phyloP scores from a whole-genome alignment of 345 rosid genomes.

The Sonneratia caseolaris region DNA sequence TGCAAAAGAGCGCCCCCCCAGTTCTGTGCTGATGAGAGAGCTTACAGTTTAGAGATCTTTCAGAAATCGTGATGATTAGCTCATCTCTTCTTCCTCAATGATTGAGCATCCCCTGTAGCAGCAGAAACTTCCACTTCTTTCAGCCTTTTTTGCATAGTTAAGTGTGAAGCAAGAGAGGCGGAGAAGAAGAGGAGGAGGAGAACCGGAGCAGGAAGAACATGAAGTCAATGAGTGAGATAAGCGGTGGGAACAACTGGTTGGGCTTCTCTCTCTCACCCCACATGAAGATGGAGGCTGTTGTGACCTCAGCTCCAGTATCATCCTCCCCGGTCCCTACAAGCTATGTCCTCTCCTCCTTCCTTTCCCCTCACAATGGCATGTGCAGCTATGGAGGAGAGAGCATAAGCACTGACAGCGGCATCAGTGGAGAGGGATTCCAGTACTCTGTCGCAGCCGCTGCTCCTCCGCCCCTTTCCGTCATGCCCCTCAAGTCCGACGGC shows the following conservation, averaged over 20 bases:
- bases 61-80: neutral
- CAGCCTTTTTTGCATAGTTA: neutral
- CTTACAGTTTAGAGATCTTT: neutral
- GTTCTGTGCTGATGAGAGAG: constrained; percentile 2
- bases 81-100: neutral
- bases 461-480: constrained; percentile 46
- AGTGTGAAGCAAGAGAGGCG: neutral
- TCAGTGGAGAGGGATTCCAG: constrained; percentile 14
- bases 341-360: constrained; percentile 9
- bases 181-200: neutral
- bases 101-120: neutral
- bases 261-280: constrained; percentile 71
- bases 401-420: too few species aligned
- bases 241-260: constrained; percentile 43
- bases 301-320: constrained; percentile 5
- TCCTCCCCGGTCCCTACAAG: constrained; percentile 28
- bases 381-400: constrained; percentile 16
- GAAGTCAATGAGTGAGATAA: constrained; percentile 36
- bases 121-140: neutral
- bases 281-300: constrained; percentile 56
- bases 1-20: neutral
- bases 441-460: constrained; percentile 13
- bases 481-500: constrained; percentile 81
- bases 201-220: constrained; percentile 1
- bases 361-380: constrained; percentile 14